Conservation (phyloP, 805 yeast genomes). For the Monosporozyma siamensis region DNA sequence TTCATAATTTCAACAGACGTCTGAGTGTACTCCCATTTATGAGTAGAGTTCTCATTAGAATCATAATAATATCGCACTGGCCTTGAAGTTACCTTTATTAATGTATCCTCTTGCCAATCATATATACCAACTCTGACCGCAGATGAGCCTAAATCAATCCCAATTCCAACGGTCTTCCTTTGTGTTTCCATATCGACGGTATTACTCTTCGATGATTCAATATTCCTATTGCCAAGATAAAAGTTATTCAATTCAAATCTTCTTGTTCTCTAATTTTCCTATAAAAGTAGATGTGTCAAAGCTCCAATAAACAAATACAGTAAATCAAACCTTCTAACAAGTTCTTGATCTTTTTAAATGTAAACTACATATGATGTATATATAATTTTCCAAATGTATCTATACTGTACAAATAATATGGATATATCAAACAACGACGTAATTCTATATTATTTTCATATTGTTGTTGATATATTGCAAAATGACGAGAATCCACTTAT, state of each 20-base stretch:
- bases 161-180: constrained; percentile 26
- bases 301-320: not conserved
- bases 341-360: not conserved
- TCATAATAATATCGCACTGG: constrained; percentile 21
- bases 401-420: not conserved
- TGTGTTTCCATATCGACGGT: too few relatives aligned
- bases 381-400: not conserved
- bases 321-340: not conserved
- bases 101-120: constrained; percentile 11
- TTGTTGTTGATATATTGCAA: too few relatives aligned
- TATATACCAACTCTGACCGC: constrained; percentile 36
- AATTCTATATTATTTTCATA: too few relatives aligned
- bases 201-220: too few relatives aligned
- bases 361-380: not conserved
- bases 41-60: constrained; percentile 10
- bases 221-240: too few relatives aligned
- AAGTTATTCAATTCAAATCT: too few relatives aligned
- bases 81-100: constrained; percentile 8
- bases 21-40: constrained; percentile 35
- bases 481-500: constrained; percentile 7
- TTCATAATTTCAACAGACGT: constrained; percentile 33
- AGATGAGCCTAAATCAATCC: constrained; percentile 46
- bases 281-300: not conserved
- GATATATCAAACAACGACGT: not conserved
- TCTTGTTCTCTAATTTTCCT: too few relatives aligned